Percentiles rank a stretch among this genome's conserved stretches.
Conservation (phyloP, 345 rosid genomes). For the Populus ilicifolia region DNA sequence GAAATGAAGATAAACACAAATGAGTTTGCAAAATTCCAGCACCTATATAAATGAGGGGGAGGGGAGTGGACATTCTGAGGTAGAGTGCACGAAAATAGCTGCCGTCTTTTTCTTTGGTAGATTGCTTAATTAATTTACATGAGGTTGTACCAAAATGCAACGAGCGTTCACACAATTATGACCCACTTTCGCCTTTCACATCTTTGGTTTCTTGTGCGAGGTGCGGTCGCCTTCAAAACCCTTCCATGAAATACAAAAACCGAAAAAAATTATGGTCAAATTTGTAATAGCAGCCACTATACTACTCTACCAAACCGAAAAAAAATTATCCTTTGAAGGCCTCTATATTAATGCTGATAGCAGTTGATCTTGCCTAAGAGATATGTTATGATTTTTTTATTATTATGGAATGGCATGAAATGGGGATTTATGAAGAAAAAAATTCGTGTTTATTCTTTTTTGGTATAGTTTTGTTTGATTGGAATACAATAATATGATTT, state of each 20-base stretch:
- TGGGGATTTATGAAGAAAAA: no score
- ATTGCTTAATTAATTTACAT: not conserved
- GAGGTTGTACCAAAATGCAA: no score
- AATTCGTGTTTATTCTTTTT: no score
- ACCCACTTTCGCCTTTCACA: not conserved
- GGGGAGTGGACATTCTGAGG: not conserved
- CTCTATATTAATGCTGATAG: no score
- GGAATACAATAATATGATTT: no score
- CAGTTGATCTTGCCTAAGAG: no score
- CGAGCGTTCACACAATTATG: not conserved
- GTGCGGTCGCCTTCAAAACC: not conserved
- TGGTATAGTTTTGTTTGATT: no score
- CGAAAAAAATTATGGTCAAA: not conserved
- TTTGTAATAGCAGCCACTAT: not conserved
- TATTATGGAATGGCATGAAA: no score
- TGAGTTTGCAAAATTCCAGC: not conserved
- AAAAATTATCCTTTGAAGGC: no score
- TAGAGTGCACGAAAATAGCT: conserved; percentile 30
- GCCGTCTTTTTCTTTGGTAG: conserved; percentile 2
- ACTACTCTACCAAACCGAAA: no score
- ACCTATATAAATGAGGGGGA: no score
- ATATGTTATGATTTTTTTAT: no score
- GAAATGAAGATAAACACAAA: not conserved
- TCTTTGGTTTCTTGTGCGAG: not conserved
- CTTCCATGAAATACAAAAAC: not conserved